phyloP scores from a whole-genome alignment of 176 grass and related monocot species.

The Alopecurus myosuroides region DNA sequence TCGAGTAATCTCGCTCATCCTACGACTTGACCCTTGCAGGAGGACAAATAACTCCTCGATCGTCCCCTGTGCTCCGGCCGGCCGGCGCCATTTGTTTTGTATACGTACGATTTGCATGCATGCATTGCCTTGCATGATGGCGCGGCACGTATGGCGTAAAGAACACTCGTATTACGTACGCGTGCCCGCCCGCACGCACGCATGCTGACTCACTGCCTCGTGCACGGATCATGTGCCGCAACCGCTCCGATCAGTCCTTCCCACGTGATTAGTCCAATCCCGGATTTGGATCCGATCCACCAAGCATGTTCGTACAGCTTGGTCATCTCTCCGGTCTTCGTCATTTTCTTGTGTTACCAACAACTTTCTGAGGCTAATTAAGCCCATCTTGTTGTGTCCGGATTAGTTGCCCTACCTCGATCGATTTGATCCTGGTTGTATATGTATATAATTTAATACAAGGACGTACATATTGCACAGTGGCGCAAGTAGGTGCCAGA shows the following conservation, averaged over 20 bases:
- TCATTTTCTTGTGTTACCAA: neutral
- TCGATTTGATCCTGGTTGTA: neutral
- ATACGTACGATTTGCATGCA: too few species aligned
- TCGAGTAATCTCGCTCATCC: too few species aligned
- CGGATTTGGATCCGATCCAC: neutral
- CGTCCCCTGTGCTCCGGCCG: too few species aligned
- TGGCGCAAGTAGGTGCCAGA: too few species aligned
- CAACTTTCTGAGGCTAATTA: neutral
- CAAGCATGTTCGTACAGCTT: neutral
- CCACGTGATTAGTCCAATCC: neutral
- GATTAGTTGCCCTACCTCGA: too few species aligned
- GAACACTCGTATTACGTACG: neutral
- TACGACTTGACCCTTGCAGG: too few species aligned
- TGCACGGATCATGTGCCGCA: neutral
- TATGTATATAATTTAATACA: neutral
- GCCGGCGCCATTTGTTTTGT: too few species aligned
- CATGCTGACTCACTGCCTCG: neutral
- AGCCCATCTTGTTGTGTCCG: neutral
- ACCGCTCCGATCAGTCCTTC: neutral
- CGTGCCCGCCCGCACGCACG: neutral
- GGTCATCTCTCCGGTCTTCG: neutral
- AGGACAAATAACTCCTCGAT: too few species aligned
- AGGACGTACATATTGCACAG: neutral
- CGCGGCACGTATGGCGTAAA: neutral
- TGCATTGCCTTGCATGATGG: neutral